Evolutionary conservation across 1,139 yeast genomes (phyloP), one percentile per base, ranked within the genome.

Genomic region (Pichia sp.): DNA sequence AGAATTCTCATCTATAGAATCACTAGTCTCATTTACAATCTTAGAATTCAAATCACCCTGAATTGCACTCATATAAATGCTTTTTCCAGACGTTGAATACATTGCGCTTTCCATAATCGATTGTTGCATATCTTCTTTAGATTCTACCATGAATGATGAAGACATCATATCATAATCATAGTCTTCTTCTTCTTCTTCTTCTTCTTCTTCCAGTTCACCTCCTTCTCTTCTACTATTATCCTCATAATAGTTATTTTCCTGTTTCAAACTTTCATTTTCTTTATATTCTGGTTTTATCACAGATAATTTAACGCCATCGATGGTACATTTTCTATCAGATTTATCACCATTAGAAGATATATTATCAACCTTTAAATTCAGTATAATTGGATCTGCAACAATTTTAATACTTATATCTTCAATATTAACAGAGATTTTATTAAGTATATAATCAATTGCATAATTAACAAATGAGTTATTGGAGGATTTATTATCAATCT

Each of bases 11-110:
- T 22, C 45, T 42, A 60, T 31, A 38, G 51, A 18, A 42, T 51
- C 16, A 16, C n/a, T 10, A 2, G 33, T 34, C 43, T 48, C 46
- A 44, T 51, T 44, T n/a, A 39, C 46, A 33, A 38, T 22, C 7
- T 44, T 16, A 13, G 60, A 54, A 33, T 56, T 58, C 33, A 62
- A 63, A 25, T 67, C 57, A 19, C 66, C 66, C 0, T 84, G 81
- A 3, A 82, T 73, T 1, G 96, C 96, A 67, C 96, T 87, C 91
- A 87, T 81, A 64, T 87, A 89, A 34, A 89, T 76, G 1, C 95
- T 83, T 30, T 47, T 53, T 47, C 81, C 77, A 1, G 56, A 38
- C 51, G 80, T 85, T 0, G 93, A 81, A 60, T 83, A 83, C 42
- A 82, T 73, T 70, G 81, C 76, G 60, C 90, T 83, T 48, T 80